Evolutionary conservation across 1,284 basidiomycete genomes (phyloP), one percentile per base, ranked within the genome.

Genomic region (Pisolithus thermaeus): DNA sequence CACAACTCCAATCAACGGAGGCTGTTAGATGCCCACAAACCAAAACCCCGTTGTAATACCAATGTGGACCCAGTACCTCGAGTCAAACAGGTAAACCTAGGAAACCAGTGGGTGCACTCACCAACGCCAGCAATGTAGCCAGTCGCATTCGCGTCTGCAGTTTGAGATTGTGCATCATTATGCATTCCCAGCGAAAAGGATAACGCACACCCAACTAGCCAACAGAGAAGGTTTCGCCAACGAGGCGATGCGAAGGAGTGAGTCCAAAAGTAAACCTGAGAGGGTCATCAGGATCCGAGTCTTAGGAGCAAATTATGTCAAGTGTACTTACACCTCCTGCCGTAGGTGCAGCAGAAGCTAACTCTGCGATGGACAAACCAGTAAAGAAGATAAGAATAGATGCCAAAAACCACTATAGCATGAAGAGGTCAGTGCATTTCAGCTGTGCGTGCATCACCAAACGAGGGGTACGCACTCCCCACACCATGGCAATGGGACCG

Each of bases 281-380:
- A 4, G 22, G 8, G 4, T 20, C 18, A 28, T 38, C 20, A 39
- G 27, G 22, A 28, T 49, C 32, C 1, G 12, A 35, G 14, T 32
- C 12, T 3, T 20, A 35, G 27, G 4, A 3, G 0, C 35, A 25
- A 20, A n/a, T 22, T 6, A 28, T 11, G 2, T 23, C 14, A 4
- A 16, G 22, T 27, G 12, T 3, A 6, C 57, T 27, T 39, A 62
- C 63, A 25, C 74, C 75, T 22, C 73, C 75, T 8, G 70, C 74
- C 30, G 88, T 79, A 4, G 83, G 83, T 18, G 85, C 86, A 5
- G 84, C 81, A 12, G 82, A 86, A 0, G 78, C 84, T 6, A 89
- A 72, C 57, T 90, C 87, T 1, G 77, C 86, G 73, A 91, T 79
- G 4, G 84, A 73, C 56, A 89, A 69, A 0, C 80, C 86, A 23